These are phyloP conservation scores for Lactifluus piperatus DNA, from an alignment of 768 basidiomycete genomes.

Conservation along the genomic window DNA sequence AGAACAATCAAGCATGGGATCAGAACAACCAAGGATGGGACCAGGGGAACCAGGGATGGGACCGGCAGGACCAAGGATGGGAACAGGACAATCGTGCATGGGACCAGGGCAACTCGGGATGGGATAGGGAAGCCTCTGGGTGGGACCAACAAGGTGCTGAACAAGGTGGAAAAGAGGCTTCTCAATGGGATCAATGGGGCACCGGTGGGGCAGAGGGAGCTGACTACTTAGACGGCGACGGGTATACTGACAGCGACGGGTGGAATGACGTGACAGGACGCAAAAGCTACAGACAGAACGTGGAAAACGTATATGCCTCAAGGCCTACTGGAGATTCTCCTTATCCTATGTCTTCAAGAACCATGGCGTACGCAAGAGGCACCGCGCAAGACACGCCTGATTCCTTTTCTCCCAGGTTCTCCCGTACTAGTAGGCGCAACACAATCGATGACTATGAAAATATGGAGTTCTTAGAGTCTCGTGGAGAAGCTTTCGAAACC, in stretches of 20 bases:
- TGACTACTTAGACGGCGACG: slow-evolving; percentile 13
- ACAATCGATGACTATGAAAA: slow-evolving; percentile 10
- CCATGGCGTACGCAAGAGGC: slow-evolving; percentile 19
- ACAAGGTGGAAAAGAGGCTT: not conserved
- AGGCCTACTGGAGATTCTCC: not conserved
- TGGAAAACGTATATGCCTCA: slow-evolving; percentile 11
- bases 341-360: slow-evolving; percentile 20
- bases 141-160: not conserved
- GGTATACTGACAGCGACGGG: slow-evolving; percentile 8
- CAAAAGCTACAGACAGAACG: not conserved
- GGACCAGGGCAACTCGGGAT: not conserved
- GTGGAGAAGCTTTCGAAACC: slow-evolving; percentile 10
- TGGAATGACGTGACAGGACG: slow-evolving; percentile 15
- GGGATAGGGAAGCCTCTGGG: not conserved
- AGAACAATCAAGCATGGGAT: not conserved
- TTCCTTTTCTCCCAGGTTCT: slow-evolving; percentile 3
- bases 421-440: slow-evolving; percentile 4
- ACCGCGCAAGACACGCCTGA: not conserved
- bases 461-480: slow-evolving; percentile 8
- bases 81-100: not conserved
- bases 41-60: not conserved
- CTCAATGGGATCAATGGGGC: slow-evolving; percentile 3
- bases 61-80: not conserved
- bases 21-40: not conserved
- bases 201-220: not conserved